Base-by-base conservation (phyloP, 139 green algal genomes). In the Mesotaenium endlicherianum region DNA sequence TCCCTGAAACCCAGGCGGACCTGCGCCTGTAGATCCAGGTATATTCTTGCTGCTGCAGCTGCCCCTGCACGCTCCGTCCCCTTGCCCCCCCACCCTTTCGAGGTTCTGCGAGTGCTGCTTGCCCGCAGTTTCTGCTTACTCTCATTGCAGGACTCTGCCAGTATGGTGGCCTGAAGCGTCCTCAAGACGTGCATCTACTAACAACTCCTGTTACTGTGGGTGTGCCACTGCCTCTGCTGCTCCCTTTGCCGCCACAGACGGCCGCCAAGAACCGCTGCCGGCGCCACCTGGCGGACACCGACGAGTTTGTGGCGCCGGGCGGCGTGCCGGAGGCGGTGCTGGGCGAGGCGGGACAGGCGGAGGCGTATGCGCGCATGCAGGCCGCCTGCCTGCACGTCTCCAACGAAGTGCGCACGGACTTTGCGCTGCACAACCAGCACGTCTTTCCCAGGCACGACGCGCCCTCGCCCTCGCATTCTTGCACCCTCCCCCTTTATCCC, bases 401-500 rank as follows among this genome's bases (percentile, higher is more conserved):
- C 34, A 60, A 39, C 0, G 74, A 87, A 47, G 58, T 87, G 26
- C 74, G 44, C 43, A 26, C 45, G 38, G 81, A 87, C 30, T 36
- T 87, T 3, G 39, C 11, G 17, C 40, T 87, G 16, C 45, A 86
- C 75, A 60, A 60, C 42, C 75, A 86, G 44, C n/a, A 68, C 57
- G 87, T 86, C 40, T 86, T 87, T 36, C 81, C 81, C 58, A 86
- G 75, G 75, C 86, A 72, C 16, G 80, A 1, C 41, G 42, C 11
- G 41, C 11, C 60, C 43, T n/a, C n/a, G n/a, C n/a, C n/a, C n/a
- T n/a, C n/a, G n/a, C n/a, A n/a, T n/a, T n/a, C n/a, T n/a, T n/a
- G n/a, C n/a, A n/a, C n/a, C n/a, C n/a, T n/a, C n/a, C n/a, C n/a
- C n/a, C n/a, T n/a, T n/a, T n/a, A n/a, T n/a, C n/a, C n/a, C n/a